Evolutionary conservation across 805 yeast species (phyloP), one percentile per base, ranked within the genome.

Genomic region (Candida silvicultrix): DNA sequence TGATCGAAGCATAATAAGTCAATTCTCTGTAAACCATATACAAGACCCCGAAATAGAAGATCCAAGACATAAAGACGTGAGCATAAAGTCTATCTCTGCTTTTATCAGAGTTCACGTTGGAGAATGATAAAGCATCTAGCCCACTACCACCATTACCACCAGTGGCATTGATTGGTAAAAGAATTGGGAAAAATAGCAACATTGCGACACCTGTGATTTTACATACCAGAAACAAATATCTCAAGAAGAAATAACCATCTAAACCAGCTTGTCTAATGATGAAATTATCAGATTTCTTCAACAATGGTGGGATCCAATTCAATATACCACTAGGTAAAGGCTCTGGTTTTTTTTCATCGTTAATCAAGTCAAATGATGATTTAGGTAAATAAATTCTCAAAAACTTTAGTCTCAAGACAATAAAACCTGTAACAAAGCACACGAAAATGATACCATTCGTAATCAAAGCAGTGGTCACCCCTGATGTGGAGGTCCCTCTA

Each of bases 181-280:
- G 68, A 42, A 92, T 74, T 8, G 85, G 81, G 73, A 77, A 80
- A 7, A 80, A 68, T 25, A 80, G 55, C 4, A 75, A 28, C 45
- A 79, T 63, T 5, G 87, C 85, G 39, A 80, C 67, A 1, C 80
- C 71, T 47, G 81, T 78, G 37, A 80, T 60, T 6, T 69, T 49
- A 12, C 77, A 68, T 51, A 88, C 68, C 34, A 85, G 57, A 42
- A 77, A 73, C 25, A 94, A 64, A 60, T 85, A 94, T 53, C 99
- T 74, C 50, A 89, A 67, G 63, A 90, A 92, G 60, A 94, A 83
- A 68, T 87, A 92, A 5, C 97, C 97, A 62, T 92, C 98, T n/a
- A 92, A 62, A 16, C 97, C 98, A 19, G 94, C 84, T 57, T 92
- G 95, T 53, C 83, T 81, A 48, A 92, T 78, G 45, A 90, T 73